Evolutionary conservation across 495 filamentous ascomycete species (phyloP).

Genomic region (Daldinia bambusicola): DNA sequence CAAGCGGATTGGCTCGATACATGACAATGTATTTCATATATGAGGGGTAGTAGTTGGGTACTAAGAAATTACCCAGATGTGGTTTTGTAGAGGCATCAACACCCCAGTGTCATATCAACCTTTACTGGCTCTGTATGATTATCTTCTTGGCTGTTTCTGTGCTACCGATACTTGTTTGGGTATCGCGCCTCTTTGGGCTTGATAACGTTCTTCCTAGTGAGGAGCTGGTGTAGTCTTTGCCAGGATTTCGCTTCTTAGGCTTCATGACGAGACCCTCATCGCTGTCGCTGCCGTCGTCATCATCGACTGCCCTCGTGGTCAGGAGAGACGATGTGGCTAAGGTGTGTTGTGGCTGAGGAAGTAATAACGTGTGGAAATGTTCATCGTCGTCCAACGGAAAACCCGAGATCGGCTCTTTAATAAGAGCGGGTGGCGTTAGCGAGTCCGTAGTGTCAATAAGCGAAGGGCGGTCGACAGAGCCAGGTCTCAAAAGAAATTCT

Average conservation of each 20-base stretch:
- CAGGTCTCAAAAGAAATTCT: slow-evolving; percentile 63
- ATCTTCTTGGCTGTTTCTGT: slow-evolving; percentile 68
- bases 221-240: slow-evolving; percentile 42
- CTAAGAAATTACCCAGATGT: neutral
- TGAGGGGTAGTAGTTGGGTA: neutral
- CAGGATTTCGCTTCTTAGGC: slow-evolving; percentile 45
- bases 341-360: slow-evolving; percentile 44
- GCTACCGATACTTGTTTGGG: slow-evolving; percentile 63
- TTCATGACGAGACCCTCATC: slow-evolving; percentile 64
- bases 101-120: neutral
- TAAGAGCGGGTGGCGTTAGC: slow-evolving; percentile 62
- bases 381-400: slow-evolving; percentile 55
- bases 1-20: neutral
- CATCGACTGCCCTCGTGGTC: slow-evolving; percentile 50
- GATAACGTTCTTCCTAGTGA: slow-evolving; percentile 48
- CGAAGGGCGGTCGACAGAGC: slow-evolving; percentile 52
- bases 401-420: slow-evolving; percentile 55
- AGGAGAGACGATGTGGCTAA: slow-evolving; percentile 44
- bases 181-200: slow-evolving; percentile 57
- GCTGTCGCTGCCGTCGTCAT: slow-evolving; percentile 66
- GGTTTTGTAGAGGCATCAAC: neutral
- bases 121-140: slow-evolving; percentile 42
- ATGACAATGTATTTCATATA: neutral
- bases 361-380: slow-evolving; percentile 40
- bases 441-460: slow-evolving; percentile 62